These are phyloP conservation scores for Terana coerulea DNA, from an alignment of 768 basidiomycete species.

Conservation along the genomic window DNA sequence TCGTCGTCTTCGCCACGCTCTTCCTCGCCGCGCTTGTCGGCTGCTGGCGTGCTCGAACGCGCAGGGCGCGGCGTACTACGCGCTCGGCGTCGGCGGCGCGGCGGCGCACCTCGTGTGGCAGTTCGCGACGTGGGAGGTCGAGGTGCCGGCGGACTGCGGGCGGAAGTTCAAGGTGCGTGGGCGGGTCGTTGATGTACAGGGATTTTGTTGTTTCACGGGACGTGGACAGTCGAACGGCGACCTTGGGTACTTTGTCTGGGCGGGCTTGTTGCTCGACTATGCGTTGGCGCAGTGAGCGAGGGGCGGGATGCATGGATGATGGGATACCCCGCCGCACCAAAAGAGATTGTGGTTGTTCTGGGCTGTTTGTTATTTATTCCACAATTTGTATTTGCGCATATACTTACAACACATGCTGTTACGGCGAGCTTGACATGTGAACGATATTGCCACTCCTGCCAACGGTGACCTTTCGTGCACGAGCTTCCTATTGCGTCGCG, in stretches of 20 bases:
- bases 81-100: constrained; percentile 40
- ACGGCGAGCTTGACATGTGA: no score
- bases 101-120: constrained; percentile 10
- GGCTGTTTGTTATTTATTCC: no score
- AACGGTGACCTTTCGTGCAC: no score
- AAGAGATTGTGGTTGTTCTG: no score
- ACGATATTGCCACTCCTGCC: no score
- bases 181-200: neutral
- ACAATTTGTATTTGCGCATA: no score
- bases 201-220: no score
- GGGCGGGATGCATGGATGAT: no score
- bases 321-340: no score
- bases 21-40: constrained; percentile 49
- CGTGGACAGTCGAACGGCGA: neutral
- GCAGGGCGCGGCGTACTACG: neutral
- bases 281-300: neutral
- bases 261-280: neutral
- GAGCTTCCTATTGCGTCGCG: no score
- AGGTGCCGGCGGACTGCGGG: neutral
- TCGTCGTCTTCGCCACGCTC: constrained; percentile 44
- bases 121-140: neutral
- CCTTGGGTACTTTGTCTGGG: neutral
- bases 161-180: constrained; percentile 2
- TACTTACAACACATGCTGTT: no score
- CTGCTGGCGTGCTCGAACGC: constrained; percentile 43